phyloP scores from a whole-genome alignment of 73 alveolate species.

The Durusdinium trenchii region DNA sequence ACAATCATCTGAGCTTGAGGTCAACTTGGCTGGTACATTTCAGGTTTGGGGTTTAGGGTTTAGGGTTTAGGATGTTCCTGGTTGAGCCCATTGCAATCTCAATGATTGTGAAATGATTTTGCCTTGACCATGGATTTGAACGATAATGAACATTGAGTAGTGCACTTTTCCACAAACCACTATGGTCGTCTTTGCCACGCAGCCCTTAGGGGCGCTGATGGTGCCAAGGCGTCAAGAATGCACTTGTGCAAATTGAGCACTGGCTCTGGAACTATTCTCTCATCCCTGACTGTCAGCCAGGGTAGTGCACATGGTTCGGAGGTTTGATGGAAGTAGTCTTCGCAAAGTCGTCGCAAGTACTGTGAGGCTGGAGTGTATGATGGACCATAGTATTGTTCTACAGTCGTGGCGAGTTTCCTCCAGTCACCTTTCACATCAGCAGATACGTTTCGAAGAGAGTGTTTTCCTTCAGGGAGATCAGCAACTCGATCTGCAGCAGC shows the following conservation, averaged over 20 bases:
- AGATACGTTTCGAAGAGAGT: background rate
- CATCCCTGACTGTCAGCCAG: background rate
- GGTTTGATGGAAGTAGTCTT: background rate
- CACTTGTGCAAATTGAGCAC: background rate
- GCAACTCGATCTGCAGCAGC: too few species aligned
- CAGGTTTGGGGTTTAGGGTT: too few species aligned
- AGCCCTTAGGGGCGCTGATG: background rate
- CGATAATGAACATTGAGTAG: too few species aligned
- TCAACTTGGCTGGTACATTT: too few species aligned
- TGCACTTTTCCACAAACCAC: too few species aligned
- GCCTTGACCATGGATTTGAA: too few species aligned
- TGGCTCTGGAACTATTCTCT: background rate
- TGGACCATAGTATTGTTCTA: background rate
- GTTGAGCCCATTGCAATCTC: too few species aligned
- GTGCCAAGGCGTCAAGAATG: conserved; percentile 11
- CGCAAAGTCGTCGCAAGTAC: background rate
- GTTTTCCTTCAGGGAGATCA: background rate
- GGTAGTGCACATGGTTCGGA: background rate
- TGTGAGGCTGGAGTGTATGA: background rate
- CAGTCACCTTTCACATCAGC: background rate
- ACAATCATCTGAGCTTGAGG: too few species aligned
- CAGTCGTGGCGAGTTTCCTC: background rate
- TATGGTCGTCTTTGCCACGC: too few species aligned
- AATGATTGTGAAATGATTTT: too few species aligned
- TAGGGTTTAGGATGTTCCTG: too few species aligned